Conservation (phyloP, 768 basidiomycete genomes). For the Mycena belliarum region DNA sequence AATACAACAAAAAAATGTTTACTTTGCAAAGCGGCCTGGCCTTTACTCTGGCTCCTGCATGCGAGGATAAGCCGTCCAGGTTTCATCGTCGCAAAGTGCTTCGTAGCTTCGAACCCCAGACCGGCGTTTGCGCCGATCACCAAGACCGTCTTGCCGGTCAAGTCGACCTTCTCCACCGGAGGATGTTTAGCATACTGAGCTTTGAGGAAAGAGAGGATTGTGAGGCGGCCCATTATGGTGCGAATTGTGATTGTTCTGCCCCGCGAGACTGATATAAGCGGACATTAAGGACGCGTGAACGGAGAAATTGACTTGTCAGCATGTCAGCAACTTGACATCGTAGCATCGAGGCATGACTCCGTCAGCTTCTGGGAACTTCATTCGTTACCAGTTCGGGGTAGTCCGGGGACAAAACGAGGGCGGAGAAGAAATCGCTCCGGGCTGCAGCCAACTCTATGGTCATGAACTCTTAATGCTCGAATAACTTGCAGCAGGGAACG, state of each 20-base stretch:
- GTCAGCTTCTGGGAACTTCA: too few relatives aligned
- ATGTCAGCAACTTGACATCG: too few relatives aligned
- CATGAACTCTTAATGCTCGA: too few relatives aligned
- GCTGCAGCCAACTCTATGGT: too few relatives aligned
- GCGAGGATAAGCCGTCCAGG: slow-evolving; percentile 35
- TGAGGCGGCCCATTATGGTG: slow-evolving; percentile 5
- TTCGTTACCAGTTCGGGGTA: too few relatives aligned
- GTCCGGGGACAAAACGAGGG: too few relatives aligned
- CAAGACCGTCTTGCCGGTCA: slow-evolving; percentile 21
- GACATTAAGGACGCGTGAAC: neutral
- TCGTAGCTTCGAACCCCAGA: slow-evolving; percentile 27
- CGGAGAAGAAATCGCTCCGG: too few relatives aligned
- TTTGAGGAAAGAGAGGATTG: slow-evolving; percentile 3
- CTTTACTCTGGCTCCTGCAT: slow-evolving; percentile 28
- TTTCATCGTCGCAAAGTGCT: slow-evolving; percentile 32
- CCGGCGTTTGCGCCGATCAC: slow-evolving; percentile 22
- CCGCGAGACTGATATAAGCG: neutral
- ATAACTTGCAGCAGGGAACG: too few relatives aligned
- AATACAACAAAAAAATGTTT: neutral
- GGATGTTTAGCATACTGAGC: slow-evolving; percentile 15
- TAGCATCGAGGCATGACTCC: too few relatives aligned
- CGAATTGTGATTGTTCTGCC: neutral
- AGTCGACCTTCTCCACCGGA: slow-evolving; percentile 20
- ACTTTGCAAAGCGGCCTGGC: slow-evolving; percentile 16
- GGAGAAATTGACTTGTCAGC: too few relatives aligned